Conservation (phyloP, 305 asterid genomes). For the Fraxinus latifolia region DNA sequence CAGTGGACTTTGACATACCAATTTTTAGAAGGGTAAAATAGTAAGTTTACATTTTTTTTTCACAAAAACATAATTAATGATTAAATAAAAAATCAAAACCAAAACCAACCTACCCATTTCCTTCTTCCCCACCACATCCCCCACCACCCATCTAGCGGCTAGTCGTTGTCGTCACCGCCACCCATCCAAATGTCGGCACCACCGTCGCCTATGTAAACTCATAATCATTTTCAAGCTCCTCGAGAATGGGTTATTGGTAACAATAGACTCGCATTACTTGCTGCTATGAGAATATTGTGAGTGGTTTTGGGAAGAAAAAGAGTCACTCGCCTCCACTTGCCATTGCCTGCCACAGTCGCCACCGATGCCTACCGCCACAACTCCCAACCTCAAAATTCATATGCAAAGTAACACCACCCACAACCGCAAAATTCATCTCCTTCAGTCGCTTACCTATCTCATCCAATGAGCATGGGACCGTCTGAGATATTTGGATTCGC, state of each 20-base stretch:
- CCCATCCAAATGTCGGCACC: not conserved
- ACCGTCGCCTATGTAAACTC: not conserved
- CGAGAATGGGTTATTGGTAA: not conserved
- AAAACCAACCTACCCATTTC: not conserved
- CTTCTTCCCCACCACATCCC: not conserved
- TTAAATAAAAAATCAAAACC: not conserved
- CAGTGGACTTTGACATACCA: not conserved
- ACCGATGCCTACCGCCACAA: not conserved
- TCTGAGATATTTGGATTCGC: not conserved
- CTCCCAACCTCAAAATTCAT: not conserved
- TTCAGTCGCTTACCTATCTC: not conserved
- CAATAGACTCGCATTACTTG: not conserved
- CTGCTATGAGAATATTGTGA: not conserved
- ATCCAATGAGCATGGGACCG: not conserved
- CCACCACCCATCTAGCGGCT: not conserved
- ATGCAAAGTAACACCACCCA: not conserved
- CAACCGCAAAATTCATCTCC: not conserved
- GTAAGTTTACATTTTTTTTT: not conserved
- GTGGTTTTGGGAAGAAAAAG: not conserved
- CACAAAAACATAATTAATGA: not conserved
- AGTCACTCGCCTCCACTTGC: not conserved
- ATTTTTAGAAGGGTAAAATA: not conserved
- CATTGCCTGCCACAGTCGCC: not conserved
- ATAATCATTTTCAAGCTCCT: not conserved
- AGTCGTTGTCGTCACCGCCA: not conserved